Conservation (phyloP, 139 green algal genomes). For the Closterium sp. region DNA sequence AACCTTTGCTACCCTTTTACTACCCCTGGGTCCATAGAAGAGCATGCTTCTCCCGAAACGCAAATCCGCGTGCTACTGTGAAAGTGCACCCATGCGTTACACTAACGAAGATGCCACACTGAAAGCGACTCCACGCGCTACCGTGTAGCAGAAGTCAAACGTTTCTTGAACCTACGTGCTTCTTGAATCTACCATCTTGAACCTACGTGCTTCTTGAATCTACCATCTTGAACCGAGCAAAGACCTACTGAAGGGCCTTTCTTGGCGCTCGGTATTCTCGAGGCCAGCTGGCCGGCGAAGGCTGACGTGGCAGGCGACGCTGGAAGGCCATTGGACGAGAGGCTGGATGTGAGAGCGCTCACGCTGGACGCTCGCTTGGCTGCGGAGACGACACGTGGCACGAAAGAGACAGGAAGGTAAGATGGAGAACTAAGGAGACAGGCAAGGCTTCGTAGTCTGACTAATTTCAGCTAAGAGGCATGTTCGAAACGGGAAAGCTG, state of each 20-base stretch:
- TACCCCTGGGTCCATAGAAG: no score
- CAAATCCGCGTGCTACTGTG: no score
- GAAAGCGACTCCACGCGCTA: neutral
- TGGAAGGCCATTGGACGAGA: constrained; percentile 1
- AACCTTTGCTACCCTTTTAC: no score
- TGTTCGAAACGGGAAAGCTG: no score
- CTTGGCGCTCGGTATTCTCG: constrained; percentile 1
- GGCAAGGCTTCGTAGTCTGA: no score
- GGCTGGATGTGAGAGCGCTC: constrained; percentile 20
- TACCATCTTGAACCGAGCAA: neutral
- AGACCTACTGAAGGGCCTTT: neutral
- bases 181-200: no score
- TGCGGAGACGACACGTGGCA: neutral
- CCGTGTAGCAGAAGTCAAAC: neutral
- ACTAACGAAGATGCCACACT: no score
- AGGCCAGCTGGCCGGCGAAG: constrained; percentile 14
- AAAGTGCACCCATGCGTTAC: no score
- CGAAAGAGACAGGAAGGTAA: neutral
- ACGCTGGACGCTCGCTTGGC: constrained; percentile 10
- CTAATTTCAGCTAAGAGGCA: no score
- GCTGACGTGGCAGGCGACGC: constrained; percentile 2
- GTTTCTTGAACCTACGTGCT: no score
- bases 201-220: neutral
- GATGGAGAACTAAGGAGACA: neutral
- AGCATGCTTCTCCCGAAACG: no score